Evolutionary conservation across 805 yeast genomes (phyloP), one percentile per base, ranked within the genome.

Genomic region (Ogataea thermomethanolica): DNA sequence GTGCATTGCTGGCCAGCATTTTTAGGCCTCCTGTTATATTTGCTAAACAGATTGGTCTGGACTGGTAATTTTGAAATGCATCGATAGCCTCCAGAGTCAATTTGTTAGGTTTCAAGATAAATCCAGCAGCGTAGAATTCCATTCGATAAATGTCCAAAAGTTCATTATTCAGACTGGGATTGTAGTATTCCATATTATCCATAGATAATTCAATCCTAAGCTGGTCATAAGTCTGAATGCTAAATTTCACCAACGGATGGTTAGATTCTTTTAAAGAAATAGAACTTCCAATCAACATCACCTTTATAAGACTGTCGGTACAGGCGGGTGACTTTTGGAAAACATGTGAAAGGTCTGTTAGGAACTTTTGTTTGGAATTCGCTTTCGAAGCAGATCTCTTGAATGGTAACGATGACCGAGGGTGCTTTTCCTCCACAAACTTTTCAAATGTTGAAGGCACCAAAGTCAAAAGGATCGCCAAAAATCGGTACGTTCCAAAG

Each of bases 221-320:
- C 14, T 49, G 54, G 7, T 42, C 46, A 29, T 51, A 60, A 28
- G 55, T 41, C 10, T 45, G 41, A 13, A 39, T 35, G 2, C 67
- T 41, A 43, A 60, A 68, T 26, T 49, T 50, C 1, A 58, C 64
- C 13, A 64, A 33, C 2, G 59, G 44, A 44, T 61, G 54, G 3
- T 46, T 29, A 22, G 61, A 55, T 12, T 59, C 58, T 14, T 46
- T 28, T 0, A 47, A 13, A 24, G 51, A 50, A 10, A 65, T 39
- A 0, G 64, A 55, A 12, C 65, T 51, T 7, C 70, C 69, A 24
- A 65, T 54, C 21, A 54, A 41, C 26, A 67, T 45, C n/a, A 67
- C 46, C 7, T 51, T 54, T 5, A 61, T 55, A 34, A 69, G 39
- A 34, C 64, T 53, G 23, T 59, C 63, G 4, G 64, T 54, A 22